Conservation (phyloP, 371 early-diverging fungal genomes). For the Rhizopus microsporus region DNA sequence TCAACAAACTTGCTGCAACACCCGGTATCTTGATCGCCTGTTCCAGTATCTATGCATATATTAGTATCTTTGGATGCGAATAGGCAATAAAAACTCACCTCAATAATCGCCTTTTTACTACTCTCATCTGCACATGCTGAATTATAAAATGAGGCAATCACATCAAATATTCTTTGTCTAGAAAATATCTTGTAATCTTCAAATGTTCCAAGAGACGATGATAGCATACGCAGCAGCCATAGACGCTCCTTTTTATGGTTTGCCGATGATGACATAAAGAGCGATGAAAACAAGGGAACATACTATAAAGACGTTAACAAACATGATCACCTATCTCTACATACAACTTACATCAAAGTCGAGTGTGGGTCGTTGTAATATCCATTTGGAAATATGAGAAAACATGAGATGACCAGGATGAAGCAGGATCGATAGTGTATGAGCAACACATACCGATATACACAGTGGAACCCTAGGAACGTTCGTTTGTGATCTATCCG, state of each 20-base stretch:
- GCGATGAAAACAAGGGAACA: constrained; percentile 76
- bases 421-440: constrained; percentile 60
- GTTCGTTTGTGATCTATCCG: constrained; percentile 43
- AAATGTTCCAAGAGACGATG: constrained; percentile 48
- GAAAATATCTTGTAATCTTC: constrained; percentile 69
- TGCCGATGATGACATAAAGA: constrained; percentile 71
- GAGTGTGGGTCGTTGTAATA: constrained; percentile 68
- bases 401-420: constrained; percentile 79
- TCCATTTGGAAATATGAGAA: constrained; percentile 72
- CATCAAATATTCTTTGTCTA: constrained; percentile 71
- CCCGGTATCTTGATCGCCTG: constrained; percentile 55
- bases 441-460: constrained; percentile 69
- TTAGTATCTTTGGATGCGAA: background rate
- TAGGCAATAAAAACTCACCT: constrained; percentile 20
- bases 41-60: constrained; percentile 48
- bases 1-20: constrained; percentile 54
- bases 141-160: constrained; percentile 63
- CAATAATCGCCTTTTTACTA: constrained; percentile 37
- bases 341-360: constrained; percentile 64
- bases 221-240: constrained; percentile 75
- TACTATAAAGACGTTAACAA: constrained; percentile 41
- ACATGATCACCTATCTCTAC: background rate
- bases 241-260: constrained; percentile 67
- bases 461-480: constrained; percentile 64
- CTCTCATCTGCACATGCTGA: constrained; percentile 66